Conservation (phyloP, 352 stramenopile species). For the Pythium graminicola region DNA sequence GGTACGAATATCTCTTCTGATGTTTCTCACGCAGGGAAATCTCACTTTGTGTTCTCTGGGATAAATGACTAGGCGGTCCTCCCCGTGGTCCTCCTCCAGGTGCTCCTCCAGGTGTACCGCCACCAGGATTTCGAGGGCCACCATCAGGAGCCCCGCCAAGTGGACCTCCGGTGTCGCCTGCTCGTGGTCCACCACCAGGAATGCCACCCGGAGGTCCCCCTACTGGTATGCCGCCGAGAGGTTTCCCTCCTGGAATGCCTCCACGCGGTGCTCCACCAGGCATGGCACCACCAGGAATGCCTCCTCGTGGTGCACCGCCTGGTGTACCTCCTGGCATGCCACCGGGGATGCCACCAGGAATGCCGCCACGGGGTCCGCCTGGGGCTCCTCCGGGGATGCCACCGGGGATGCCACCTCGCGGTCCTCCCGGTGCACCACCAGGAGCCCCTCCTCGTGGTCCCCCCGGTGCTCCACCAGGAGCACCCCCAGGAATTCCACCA, state of each 20-base stretch:
- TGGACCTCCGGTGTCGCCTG: conserved; percentile 21
- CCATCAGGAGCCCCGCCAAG: conserved; percentile 32
- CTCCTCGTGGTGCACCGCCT: conserved; percentile 13
- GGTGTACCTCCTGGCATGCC: conserved; percentile 5
- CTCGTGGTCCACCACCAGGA: conserved; percentile 3
- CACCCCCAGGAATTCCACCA: conserved; percentile 12
- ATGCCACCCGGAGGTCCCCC: conserved; percentile 12
- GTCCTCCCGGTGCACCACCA: conserved; percentile 6
- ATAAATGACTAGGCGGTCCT: conserved; percentile 8
- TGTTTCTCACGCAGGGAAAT: background rate
- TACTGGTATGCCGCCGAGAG: conserved; percentile 9
- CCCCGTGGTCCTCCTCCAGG: conserved; percentile 13
- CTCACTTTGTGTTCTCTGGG: background rate
- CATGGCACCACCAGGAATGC: conserved; percentile 11
- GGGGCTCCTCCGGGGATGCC: conserved; percentile 5
- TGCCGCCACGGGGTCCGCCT: conserved; percentile 17
- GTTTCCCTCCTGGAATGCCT: conserved; percentile 15
- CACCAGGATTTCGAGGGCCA: conserved; percentile 27
- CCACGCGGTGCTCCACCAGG: conserved; percentile 8
- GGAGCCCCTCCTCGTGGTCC: conserved; percentile 11
- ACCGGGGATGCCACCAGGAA: conserved; percentile 18
- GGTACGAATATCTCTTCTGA: conserved; percentile 1
- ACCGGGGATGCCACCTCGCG: no score
- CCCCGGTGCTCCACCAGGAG: conserved; percentile 5
- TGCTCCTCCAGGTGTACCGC: conserved; percentile 14